Evolutionary conservation across 2,329 filamentous ascomycete species (phyloP).

Genomic region (Botryotinia calthae): DNA sequence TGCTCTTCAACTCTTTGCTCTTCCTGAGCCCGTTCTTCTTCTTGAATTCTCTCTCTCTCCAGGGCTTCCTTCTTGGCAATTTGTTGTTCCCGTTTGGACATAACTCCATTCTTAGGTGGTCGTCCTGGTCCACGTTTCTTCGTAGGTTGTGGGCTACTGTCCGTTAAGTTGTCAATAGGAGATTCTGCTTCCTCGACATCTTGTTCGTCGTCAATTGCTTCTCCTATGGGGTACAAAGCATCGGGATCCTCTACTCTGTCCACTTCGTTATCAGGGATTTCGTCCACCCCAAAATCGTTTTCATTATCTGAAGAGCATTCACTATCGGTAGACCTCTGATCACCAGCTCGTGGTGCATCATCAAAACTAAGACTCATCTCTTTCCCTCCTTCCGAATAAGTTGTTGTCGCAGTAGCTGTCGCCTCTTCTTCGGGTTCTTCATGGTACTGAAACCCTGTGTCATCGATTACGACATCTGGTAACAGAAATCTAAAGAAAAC

Average conservation of each 20-base stretch:
- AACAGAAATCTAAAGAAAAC: conserved; percentile 67
- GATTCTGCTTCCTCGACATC: conserved; percentile 23
- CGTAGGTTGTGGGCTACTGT: conserved; percentile 36
- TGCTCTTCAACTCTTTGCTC: conserved; percentile 39
- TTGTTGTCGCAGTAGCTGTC: conserved; percentile 32
- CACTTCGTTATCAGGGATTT: conserved; percentile 29
- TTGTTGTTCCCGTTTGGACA: conserved; percentile 74
- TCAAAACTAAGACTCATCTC: conserved; percentile 75
- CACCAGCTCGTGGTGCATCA: conserved; percentile 56
- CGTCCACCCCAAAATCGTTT: conserved; percentile 29
- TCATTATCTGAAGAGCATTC: conserved; percentile 28
- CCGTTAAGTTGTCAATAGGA: conserved; percentile 23
- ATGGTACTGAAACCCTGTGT: conserved; percentile 56
- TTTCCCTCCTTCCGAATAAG: conserved; percentile 53
- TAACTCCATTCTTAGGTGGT: conserved; percentile 78
- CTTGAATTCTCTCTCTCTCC: conserved; percentile 52
- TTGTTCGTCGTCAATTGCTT: conserved; percentile 36
- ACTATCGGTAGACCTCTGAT: conserved; percentile 42
- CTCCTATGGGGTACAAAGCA: neutral
- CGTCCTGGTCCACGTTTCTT: conserved; percentile 67
- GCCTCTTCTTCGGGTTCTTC: conserved; percentile 42
- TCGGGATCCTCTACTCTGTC: conserved; percentile 25
- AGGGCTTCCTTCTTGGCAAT: conserved; percentile 56
- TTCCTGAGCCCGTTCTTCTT: conserved; percentile 51
- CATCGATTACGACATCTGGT: conserved; percentile 58